These are phyloP conservation scores for Jamesozyma hellenica DNA, from an alignment of 805 yeast species.

Conservation along the genomic window DNA sequence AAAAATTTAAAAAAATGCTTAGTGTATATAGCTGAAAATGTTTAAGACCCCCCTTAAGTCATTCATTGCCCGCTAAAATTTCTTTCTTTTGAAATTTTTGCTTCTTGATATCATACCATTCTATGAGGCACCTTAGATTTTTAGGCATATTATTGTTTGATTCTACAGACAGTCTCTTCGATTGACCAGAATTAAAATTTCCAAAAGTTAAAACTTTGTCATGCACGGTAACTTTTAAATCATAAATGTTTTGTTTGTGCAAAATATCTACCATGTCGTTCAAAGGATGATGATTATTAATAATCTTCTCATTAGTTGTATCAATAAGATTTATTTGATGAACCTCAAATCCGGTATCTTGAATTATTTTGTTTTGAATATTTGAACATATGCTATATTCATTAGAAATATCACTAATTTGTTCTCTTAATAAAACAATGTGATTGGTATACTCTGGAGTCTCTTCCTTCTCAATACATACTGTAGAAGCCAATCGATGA, in stretches of 20 bases:
- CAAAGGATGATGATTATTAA: too few relatives aligned
- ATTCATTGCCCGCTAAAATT: neutral
- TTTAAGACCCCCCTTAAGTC: too few relatives aligned
- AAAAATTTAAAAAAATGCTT: too few relatives aligned
- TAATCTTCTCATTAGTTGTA: constrained; percentile 3
- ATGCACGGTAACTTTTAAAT: constrained; percentile 7
- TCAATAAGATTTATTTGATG: neutral
- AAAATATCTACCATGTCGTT: too few relatives aligned
- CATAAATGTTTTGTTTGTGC: constrained; percentile 5
- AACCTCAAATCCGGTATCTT: neutral
- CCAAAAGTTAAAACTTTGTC: constrained; percentile 8
- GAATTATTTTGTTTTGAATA: neutral
- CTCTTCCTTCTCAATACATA: neutral
- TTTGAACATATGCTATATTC: neutral
- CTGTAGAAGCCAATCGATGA: constrained; percentile 12
- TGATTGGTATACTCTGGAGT: neutral
- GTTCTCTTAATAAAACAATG: neutral
- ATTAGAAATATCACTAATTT: neutral
- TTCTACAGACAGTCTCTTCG: constrained; percentile 2
- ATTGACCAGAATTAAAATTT: constrained; percentile 11
- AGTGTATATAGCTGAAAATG: too few relatives aligned
- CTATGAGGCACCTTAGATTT: constrained; percentile 3
- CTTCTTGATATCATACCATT: constrained; percentile 9
- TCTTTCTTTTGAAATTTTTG: neutral
- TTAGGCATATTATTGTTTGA: neutral